These are phyloP conservation scores for Euclidium syriacum DNA, from an alignment of 345 rosid species.

Conservation along the genomic window DNA sequence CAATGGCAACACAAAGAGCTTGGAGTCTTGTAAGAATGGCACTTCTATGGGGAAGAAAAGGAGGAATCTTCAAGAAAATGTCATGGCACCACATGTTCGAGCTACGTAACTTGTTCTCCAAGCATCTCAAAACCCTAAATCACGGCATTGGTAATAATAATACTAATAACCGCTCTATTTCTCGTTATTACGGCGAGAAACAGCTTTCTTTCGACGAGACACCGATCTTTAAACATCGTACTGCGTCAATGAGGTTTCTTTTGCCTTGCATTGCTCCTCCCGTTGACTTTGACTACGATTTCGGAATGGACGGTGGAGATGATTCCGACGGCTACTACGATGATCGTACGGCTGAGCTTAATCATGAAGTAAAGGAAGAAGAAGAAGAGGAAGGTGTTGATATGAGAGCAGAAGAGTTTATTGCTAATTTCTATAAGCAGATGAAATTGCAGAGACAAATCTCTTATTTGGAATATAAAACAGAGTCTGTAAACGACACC, in stretches of 20 bases:
- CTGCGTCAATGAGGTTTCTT: slow-evolving; percentile 54
- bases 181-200: slow-evolving; percentile 50
- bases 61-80: slow-evolving; percentile 58
- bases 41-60: slow-evolving; percentile 70
- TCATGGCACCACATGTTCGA: slow-evolving; percentile 46
- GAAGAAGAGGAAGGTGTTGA: slow-evolving; percentile 67
- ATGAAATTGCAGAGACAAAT: slow-evolving; percentile 81
- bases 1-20: slow-evolving; percentile 29
- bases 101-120: slow-evolving; percentile 43
- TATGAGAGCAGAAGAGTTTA: slow-evolving; percentile 77
- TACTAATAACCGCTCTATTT: slow-evolving; percentile 13
- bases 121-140: slow-evolving; percentile 47
- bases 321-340: slow-evolving; percentile 26
- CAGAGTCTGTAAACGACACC: background rate
- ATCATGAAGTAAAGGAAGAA: background rate
- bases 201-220: slow-evolving; percentile 84
- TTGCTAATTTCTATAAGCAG: slow-evolving; percentile 60
- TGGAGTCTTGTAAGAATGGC: slow-evolving; percentile 59
- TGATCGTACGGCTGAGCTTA: slow-evolving; percentile 14
- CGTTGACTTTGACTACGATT: slow-evolving; percentile 59
- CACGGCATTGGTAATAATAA: background rate
- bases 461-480: slow-evolving; percentile 53
- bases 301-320: slow-evolving; percentile 24
- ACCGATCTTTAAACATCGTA: slow-evolving; percentile 65
- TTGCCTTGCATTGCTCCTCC: slow-evolving; percentile 72